Evolutionary conservation across 257 asterid genomes (phyloP).

Genomic region (Buddleja alternifolia): DNA sequence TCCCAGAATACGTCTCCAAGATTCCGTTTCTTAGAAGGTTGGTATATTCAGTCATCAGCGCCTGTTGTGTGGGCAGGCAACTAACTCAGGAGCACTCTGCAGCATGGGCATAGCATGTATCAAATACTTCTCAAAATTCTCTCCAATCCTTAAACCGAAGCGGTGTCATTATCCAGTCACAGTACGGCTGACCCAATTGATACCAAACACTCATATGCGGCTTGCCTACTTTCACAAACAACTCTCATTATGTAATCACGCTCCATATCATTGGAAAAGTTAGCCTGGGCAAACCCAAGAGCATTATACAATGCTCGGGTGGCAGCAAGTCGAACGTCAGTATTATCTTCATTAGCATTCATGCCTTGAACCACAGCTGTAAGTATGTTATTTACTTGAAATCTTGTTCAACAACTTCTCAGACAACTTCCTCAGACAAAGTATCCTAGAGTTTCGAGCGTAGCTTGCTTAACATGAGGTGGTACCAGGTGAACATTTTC

Average conservation of each 20-base stretch:
- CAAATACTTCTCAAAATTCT: slow-evolving; percentile 78
- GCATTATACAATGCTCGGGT: slow-evolving; percentile 59
- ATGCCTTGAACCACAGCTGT: slow-evolving; percentile 65
- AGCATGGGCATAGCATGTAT: slow-evolving; percentile 93
- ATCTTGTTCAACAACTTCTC: slow-evolving; percentile 59
- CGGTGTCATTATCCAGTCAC: slow-evolving; percentile 88
- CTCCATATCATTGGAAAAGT: slow-evolving; percentile 58
- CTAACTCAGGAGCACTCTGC: slow-evolving; percentile 86
- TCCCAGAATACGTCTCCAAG: slow-evolving; percentile 86
- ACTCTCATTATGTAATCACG: slow-evolving; percentile 68
- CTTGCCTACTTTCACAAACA: slow-evolving; percentile 62
- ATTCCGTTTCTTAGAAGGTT: slow-evolving; percentile 78
- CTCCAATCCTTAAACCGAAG: slow-evolving; percentile 84
- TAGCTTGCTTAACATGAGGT: slow-evolving; percentile 58
- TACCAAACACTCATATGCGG: slow-evolving; percentile 60
- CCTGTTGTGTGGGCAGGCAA: slow-evolving; percentile 67
- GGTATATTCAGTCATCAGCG: slow-evolving; percentile 70
- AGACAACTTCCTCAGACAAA: slow-evolving; percentile 59
- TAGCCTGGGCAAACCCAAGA: slow-evolving; percentile 61
- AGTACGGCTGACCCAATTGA: slow-evolving; percentile 63
- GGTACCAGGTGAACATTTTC: slow-evolving; percentile 54
- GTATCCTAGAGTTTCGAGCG: slow-evolving; percentile 60
- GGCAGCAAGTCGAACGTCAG: slow-evolving; percentile 58
- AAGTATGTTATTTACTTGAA: slow-evolving; percentile 61
- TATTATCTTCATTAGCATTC: slow-evolving; percentile 54